A percentile compares a stretch with the other conserved stretches of the same genome.
phyloP scores from a whole-genome alignment of 2,329 filamentous ascomycete species.

The Cladophialophora chaetospira region DNA sequence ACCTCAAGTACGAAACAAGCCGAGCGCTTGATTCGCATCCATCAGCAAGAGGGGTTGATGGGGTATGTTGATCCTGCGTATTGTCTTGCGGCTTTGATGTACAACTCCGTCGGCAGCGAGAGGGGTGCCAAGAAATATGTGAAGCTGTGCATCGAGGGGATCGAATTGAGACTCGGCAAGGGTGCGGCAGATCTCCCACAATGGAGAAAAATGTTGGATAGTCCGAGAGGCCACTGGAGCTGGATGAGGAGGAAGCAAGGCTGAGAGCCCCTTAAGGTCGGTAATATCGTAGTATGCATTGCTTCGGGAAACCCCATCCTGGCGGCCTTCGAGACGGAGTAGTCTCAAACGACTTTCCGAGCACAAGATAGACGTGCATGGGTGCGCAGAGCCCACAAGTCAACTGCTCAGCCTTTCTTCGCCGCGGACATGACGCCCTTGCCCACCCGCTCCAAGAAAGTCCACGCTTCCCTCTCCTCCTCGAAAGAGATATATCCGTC shows the following conservation, averaged over 20 bases:
- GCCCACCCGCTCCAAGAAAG: constrained; percentile 23
- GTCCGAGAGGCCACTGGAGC: constrained; percentile 23
- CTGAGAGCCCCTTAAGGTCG: not conserved
- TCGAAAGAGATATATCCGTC: constrained; percentile 25
- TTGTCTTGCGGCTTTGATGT: constrained; percentile 23
- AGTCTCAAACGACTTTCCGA: too few relatives aligned
- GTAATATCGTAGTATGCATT: too few relatives aligned
- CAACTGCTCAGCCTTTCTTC: not conserved
- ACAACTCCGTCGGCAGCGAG: constrained; percentile 20
- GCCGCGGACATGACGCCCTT: constrained; percentile 9
- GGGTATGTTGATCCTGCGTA: constrained; percentile 24
- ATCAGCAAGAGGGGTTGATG: constrained; percentile 11
- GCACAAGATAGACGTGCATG: too few relatives aligned
- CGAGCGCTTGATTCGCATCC: constrained; percentile 18
- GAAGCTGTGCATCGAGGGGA: constrained; percentile 17
- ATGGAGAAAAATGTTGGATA: constrained; percentile 17
- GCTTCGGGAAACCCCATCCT: too few relatives aligned
- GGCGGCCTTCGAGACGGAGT: too few relatives aligned
- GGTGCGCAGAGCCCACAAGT: too few relatives aligned
- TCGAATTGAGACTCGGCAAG: constrained; percentile 18
- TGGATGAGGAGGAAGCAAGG: constrained; percentile 19
- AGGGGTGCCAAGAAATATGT: constrained; percentile 20
- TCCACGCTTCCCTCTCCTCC: constrained; percentile 18
- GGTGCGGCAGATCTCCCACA: constrained; percentile 4
- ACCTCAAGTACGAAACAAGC: constrained; percentile 9